Percentiles rank a stretch among this genome's conserved stretches.
Evolutionary conservation across 257 asterid genomes (phyloP).

Genomic region (Gynochthodes officinalis): DNA sequence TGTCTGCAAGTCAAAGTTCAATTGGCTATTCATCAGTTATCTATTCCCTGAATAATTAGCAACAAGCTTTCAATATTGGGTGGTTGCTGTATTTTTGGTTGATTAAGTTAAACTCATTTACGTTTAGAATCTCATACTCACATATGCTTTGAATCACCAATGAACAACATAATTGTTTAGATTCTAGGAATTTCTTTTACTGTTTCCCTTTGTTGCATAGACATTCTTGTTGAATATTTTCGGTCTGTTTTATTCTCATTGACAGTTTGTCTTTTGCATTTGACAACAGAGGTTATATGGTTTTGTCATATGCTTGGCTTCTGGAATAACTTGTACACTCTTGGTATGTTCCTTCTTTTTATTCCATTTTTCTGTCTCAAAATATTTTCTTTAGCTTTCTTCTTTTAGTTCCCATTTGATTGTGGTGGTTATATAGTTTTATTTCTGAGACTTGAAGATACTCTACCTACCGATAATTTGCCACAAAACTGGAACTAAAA

Average conservation of each 20-base stretch:
- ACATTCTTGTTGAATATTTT: constrained; percentile 4
- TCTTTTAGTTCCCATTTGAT: background rate
- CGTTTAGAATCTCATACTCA: background rate
- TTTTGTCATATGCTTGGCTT: constrained; percentile 78
- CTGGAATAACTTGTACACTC: constrained; percentile 89
- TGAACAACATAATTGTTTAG: background rate
- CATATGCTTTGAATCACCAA: background rate
- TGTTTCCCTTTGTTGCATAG: background rate
- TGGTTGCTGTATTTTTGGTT: too few relatives aligned
- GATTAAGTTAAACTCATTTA: too few relatives aligned
- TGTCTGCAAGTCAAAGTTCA: too few relatives aligned
- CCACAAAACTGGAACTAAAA: background rate
- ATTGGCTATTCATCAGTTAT: too few relatives aligned
- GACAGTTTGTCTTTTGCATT: constrained; percentile 10
- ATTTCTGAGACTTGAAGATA: background rate
- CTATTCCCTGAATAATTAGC: too few relatives aligned
- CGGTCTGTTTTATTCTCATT: constrained; percentile 6
- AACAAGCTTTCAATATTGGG: too few relatives aligned
- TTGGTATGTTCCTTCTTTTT: constrained; percentile 48
- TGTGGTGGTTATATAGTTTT: background rate
- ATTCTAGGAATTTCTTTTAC: background rate
- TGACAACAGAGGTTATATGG: constrained; percentile 78
- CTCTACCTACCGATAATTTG: background rate
- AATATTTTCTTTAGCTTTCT: background rate
- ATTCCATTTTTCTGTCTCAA: background rate